Percentiles rank a stretch among this genome's conserved stretches.
Conservation (phyloP, 768 basidiomycete genomes). For the Amanita inopinata region DNA sequence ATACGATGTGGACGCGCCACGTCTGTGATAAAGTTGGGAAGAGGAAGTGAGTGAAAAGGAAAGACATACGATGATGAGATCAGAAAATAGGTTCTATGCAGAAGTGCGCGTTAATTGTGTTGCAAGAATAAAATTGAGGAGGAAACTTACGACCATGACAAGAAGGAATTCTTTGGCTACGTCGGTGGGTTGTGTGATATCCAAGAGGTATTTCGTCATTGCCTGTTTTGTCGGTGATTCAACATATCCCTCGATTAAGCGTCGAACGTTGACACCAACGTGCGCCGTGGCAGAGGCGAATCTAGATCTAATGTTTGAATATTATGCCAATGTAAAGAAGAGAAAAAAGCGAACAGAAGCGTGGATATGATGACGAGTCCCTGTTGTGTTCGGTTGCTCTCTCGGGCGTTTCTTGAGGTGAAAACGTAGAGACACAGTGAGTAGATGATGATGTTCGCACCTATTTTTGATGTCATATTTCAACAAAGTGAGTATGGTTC, state of each 20-base stretch:
- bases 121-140: neutral
- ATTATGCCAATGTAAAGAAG: conserved; percentile 17
- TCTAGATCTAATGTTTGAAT: conserved; percentile 3
- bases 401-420: neutral
- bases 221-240: conserved; percentile 19
- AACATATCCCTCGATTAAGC: conserved; percentile 24
- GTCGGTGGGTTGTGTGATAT: conserved; percentile 25
- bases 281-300: conserved; percentile 25
- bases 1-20: conserved; percentile 7
- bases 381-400: neutral
- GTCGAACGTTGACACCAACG: conserved; percentile 24
- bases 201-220: conserved; percentile 23
- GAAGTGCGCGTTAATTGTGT: neutral
- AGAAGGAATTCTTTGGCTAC: conserved; percentile 18
- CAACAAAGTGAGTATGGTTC: neutral
- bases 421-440: conserved; percentile 3
- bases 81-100: conserved; percentile 6
- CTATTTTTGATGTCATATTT: conserved; percentile 14
- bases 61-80: conserved; percentile 7
- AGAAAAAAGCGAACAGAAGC: neutral
- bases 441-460: conserved; percentile 2
- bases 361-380: conserved; percentile 2
- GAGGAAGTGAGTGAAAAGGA: neutral
- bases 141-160: conserved; percentile 1
- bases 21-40: neutral